Evolutionary conservation across 2,329 filamentous ascomycete species (phyloP).

Genomic region (Cladosporium sp.): DNA sequence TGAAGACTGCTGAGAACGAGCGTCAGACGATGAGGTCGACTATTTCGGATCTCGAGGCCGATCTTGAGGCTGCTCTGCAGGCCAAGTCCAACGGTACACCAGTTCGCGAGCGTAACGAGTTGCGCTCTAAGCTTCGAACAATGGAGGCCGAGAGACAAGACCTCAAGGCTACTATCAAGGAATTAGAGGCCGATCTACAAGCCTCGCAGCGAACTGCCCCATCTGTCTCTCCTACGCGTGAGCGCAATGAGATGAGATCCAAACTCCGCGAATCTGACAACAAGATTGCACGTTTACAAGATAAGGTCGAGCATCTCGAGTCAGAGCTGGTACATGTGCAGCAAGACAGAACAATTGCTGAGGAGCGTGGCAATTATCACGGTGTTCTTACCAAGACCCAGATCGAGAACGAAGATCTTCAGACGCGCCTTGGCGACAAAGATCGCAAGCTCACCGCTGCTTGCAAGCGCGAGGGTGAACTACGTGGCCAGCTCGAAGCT

Average conservation of each 20-base stretch:
- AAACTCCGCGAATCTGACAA: conserved; percentile 33
- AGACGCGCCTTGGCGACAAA: conserved; percentile 66
- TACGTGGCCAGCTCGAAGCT: conserved; percentile 65
- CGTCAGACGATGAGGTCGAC: conserved; percentile 30
- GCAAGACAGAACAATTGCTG: conserved; percentile 46
- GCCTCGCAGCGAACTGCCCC: conserved; percentile 40
- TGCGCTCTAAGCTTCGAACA: conserved; percentile 28
- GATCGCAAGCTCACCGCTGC: conserved; percentile 61
- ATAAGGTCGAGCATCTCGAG: conserved; percentile 54
- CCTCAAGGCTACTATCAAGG: conserved; percentile 31
- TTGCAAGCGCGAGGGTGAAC: conserved; percentile 53
- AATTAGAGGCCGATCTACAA: conserved; percentile 33
- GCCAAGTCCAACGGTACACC: conserved; percentile 25
- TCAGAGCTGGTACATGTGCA: conserved; percentile 55
- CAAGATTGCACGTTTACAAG: conserved; percentile 42
- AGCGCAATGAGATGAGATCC: conserved; percentile 30
- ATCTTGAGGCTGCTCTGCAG: conserved; percentile 29
- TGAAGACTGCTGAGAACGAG: conserved; percentile 29
- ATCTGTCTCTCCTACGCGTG: conserved; percentile 28
- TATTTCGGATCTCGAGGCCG: conserved; percentile 33
- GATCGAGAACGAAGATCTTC: conserved; percentile 51
- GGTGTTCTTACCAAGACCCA: conserved; percentile 59
- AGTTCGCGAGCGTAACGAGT: conserved; percentile 32
- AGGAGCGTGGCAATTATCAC: conserved; percentile 58
- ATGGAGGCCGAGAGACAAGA: conserved; percentile 28